These are phyloP conservation scores for Saccharomyces paradoxus DNA, from an alignment of 805 yeast species.

Conservation along the genomic window DNA sequence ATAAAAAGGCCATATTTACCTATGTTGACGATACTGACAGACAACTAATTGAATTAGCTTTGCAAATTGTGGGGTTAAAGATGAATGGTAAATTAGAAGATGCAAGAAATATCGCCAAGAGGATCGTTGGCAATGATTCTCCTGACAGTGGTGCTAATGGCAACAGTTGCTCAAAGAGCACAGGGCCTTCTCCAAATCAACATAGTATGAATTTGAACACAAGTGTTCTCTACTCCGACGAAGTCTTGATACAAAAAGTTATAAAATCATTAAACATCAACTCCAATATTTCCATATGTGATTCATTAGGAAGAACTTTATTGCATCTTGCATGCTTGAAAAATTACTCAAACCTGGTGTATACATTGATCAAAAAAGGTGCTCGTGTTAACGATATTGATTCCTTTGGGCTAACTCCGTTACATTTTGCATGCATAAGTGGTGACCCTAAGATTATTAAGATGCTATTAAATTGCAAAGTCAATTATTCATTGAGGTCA, in stretches of 20 bases:
- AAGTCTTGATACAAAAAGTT: slow-evolving; percentile 37
- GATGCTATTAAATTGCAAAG: slow-evolving; percentile 54
- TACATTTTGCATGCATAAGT: slow-evolving; percentile 74
- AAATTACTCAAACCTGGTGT: slow-evolving; percentile 56
- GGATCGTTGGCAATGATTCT: slow-evolving; percentile 61
- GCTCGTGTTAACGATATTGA: slow-evolving; percentile 69
- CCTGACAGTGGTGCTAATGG: slow-evolving; percentile 2
- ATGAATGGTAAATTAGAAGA: slow-evolving; percentile 95
- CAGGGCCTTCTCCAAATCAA: background rate
- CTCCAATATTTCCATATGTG: slow-evolving; percentile 79
- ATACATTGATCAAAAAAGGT: slow-evolving; percentile 55
- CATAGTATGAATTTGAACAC: background rate
- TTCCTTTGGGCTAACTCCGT: slow-evolving; percentile 73
- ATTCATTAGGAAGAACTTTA: slow-evolving; percentile 77
- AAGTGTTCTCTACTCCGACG: slow-evolving; percentile 27
- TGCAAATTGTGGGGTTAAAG: slow-evolving; percentile 92
- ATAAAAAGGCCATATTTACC: slow-evolving; percentile 53
- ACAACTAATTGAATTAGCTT: slow-evolving; percentile 87
- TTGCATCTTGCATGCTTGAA: slow-evolving; percentile 76
- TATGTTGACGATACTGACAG: slow-evolving; percentile 93
- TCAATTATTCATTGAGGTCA: slow-evolving; percentile 46
- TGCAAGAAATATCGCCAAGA: slow-evolving; percentile 85
- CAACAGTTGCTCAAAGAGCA: background rate
- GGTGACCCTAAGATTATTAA: slow-evolving; percentile 65
- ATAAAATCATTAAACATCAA: slow-evolving; percentile 60